Conservation (phyloP, 106 monocot species). For the Dendrobium officinale region DNA sequence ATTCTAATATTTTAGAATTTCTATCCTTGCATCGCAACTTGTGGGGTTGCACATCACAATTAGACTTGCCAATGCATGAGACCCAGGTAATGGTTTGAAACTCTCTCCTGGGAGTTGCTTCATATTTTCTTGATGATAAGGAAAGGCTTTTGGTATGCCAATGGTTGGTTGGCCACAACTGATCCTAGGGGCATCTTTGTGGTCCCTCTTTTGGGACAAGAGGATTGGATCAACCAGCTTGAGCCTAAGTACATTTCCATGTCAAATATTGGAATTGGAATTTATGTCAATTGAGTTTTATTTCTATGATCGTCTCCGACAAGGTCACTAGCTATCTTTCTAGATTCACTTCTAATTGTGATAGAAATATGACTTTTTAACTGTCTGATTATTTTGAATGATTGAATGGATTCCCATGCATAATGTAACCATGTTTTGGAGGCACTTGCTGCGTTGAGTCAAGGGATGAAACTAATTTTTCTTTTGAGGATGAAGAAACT, state of each 20-base stretch:
- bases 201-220: too few species aligned
- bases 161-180: background rate
- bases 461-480: too few species aligned
- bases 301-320: background rate
- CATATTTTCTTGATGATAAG: background rate
- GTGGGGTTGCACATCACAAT: too few species aligned
- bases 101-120: too few species aligned
- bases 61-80: too few species aligned
- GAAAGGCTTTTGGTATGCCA: background rate
- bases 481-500: too few species aligned
- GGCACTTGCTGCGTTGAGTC: background rate
- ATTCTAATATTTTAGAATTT: too few species aligned
- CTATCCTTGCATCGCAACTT: too few species aligned
- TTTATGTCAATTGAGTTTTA: background rate
- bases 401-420: background rate
- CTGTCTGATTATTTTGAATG: background rate
- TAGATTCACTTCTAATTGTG: background rate
- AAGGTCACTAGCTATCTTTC: background rate
- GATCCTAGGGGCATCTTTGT: too few species aligned
- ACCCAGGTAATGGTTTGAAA: background rate
- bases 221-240: background rate
- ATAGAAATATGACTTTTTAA: background rate
- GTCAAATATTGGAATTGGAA: background rate
- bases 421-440: background rate
- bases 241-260: background rate